Conservation (phyloP, 139 green algal genomes). For the Tetradesmus lagerheimii region DNA sequence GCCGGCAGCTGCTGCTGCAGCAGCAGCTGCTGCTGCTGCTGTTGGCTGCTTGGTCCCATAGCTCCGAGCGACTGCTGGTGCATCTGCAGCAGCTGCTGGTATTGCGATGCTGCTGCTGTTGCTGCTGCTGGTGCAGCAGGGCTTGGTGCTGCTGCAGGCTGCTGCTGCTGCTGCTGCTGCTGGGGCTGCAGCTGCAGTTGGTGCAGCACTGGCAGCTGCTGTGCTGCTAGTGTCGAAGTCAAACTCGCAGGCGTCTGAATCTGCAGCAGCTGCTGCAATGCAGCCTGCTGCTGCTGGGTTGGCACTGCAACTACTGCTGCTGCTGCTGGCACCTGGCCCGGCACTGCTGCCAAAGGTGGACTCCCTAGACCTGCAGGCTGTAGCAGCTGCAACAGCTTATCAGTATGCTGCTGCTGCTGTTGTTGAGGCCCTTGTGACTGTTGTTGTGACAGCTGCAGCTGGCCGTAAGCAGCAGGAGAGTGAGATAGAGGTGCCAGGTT, state of each 20-base stretch:
- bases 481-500: background rate
- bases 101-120: background rate
- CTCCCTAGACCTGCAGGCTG: background rate
- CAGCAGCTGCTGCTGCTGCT: background rate
- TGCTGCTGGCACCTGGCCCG: background rate
- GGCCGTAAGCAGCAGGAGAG: background rate
- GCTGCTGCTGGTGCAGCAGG: background rate
- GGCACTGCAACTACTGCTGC: background rate
- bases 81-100: background rate
- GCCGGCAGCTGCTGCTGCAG: background rate
- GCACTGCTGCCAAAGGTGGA: background rate
- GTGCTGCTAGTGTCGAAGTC: background rate
- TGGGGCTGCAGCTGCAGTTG: background rate
- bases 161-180: background rate
- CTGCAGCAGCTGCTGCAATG: background rate
- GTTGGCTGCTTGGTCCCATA: background rate
- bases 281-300: background rate
- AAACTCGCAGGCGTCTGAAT: background rate
- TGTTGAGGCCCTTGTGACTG: background rate
- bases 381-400: background rate
- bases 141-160: background rate
- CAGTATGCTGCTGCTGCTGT: background rate
- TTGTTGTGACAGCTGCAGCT: background rate
- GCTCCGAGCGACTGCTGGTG: background rate
- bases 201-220: background rate